A percentile compares a stretch with the other conserved stretches of the same genome.
Conservation (phyloP, 768 basidiomycete genomes). For the Antrodiella citrinella region DNA sequence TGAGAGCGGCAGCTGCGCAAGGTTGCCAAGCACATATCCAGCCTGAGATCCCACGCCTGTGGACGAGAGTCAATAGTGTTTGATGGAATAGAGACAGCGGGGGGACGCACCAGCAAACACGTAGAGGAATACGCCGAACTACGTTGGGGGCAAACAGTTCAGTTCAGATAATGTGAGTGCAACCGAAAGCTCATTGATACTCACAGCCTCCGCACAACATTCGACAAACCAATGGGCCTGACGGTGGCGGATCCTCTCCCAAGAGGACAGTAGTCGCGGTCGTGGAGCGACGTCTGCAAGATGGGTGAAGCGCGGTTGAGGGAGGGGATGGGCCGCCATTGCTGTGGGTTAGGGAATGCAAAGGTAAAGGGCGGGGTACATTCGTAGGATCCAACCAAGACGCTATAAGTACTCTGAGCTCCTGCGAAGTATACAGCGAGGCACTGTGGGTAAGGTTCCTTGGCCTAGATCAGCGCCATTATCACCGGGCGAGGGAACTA, state of each 20-base stretch:
- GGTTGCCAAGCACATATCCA: conserved; percentile 22
- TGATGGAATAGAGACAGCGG: not conserved
- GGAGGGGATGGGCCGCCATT: conserved; percentile 6
- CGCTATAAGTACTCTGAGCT: too few species aligned
- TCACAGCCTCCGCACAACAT: conserved; percentile 23
- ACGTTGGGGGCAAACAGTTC: not conserved
- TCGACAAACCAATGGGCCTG: conserved; percentile 24
- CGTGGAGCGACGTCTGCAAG: conserved; percentile 18
- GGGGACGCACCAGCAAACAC: conserved; percentile 17
- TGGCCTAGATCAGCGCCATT: too few species aligned
- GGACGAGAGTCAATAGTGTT: not conserved
- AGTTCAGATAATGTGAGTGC: too few species aligned
- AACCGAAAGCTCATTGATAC: conserved; percentile 8
- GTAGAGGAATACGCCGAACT: conserved; percentile 25
- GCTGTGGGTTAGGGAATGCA: too few species aligned
- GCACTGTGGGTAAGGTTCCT: too few species aligned
- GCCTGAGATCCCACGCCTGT: conserved; percentile 28
- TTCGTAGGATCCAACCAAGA: too few species aligned
- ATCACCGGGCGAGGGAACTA: too few species aligned
- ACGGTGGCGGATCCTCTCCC: conserved; percentile 23
- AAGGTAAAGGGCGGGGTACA: too few species aligned
- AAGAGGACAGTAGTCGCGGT: conserved; percentile 8
- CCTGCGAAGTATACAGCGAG: too few species aligned
- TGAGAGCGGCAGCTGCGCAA: conserved; percentile 16
- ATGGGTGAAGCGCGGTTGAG: conserved; percentile 16